phyloP scores from a whole-genome alignment of 306 rosid genomes.

The Quercus rubra region DNA sequence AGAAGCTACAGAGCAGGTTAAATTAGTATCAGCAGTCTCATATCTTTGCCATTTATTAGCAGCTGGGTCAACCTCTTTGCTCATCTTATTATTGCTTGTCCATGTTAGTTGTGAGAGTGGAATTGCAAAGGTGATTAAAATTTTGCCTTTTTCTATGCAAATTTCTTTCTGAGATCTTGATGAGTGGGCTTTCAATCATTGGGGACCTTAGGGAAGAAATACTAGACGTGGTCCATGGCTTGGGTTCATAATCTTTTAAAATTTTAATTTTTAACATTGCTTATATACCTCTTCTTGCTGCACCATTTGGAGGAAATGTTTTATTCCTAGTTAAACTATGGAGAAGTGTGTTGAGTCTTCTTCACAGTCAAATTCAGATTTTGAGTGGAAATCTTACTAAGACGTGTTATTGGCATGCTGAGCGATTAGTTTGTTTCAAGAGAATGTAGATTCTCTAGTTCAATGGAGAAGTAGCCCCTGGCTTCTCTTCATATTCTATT shows the following conservation, averaged over 20 bases:
- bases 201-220: neutral
- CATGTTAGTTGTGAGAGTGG: slow-evolving; percentile 13
- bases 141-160: neutral
- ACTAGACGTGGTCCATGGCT: neutral
- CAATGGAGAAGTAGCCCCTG: too few species aligned
- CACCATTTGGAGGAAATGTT: neutral
- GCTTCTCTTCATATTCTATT: neutral
- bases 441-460: too few species aligned
- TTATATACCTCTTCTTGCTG: neutral
- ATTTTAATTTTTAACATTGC: neutral
- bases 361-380: too few species aligned
- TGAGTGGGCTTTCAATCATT: neutral
- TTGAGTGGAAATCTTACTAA: too few species aligned
- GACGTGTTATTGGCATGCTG: too few species aligned
- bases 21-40: slow-evolving; percentile 52
- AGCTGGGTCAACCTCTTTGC: slow-evolving; percentile 33
- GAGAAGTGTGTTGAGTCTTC: too few species aligned
- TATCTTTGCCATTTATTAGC: slow-evolving; percentile 47
- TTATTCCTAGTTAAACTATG: neutral
- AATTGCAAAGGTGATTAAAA: neutral
- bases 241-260: neutral
- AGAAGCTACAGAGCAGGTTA: slow-evolving; percentile 57
- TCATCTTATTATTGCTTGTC: slow-evolving; percentile 9
- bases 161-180: neutral
- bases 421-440: too few species aligned